Percentiles rank a stretch among this genome's conserved stretches.
phyloP scores from a whole-genome alignment of 75 land plant genomes.

The Gnetum montanum region DNA sequence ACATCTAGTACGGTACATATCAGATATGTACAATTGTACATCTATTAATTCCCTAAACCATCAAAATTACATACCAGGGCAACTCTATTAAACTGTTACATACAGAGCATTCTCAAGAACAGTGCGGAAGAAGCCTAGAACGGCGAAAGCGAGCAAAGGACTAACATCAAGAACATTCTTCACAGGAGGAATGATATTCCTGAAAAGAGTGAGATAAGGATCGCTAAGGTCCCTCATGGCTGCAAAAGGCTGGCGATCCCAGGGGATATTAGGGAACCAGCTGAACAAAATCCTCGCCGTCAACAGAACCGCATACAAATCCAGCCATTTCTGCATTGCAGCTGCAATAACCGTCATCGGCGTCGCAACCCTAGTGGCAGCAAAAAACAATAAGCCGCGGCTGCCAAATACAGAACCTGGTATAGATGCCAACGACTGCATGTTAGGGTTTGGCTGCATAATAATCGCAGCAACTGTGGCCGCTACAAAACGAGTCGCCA shows the following conservation, averaged over 20 bases:
- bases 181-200: conserved; percentile 79
- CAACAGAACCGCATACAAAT: conserved; percentile 70
- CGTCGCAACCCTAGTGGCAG: conserved; percentile 21
- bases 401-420: conserved; percentile 5
- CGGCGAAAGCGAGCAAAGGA: conserved; percentile 75
- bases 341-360: conserved; percentile 75
- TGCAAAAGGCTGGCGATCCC: conserved; percentile 84
- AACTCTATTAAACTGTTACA: too few relatives aligned
- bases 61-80: too few relatives aligned
- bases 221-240: conserved; percentile 89
- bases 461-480: too few relatives aligned
- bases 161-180: conserved; percentile 81
- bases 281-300: conserved; percentile 86
- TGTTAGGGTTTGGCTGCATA: too few relatives aligned
- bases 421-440: too few relatives aligned
- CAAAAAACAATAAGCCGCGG: conserved; percentile 43
- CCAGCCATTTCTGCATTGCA: conserved; percentile 88
- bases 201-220: conserved; percentile 77
- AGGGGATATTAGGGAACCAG: conserved; percentile 96
- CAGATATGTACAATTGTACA: too few relatives aligned
- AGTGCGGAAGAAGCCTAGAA: conserved; percentile 34
- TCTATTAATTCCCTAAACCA: too few relatives aligned
- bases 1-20: too few relatives aligned
- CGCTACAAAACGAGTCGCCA: too few relatives aligned
- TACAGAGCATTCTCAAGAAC: too few relatives aligned